Conservation (phyloP, 1,284 basidiomycete genomes). For the Rhodotorula sp. region DNA sequence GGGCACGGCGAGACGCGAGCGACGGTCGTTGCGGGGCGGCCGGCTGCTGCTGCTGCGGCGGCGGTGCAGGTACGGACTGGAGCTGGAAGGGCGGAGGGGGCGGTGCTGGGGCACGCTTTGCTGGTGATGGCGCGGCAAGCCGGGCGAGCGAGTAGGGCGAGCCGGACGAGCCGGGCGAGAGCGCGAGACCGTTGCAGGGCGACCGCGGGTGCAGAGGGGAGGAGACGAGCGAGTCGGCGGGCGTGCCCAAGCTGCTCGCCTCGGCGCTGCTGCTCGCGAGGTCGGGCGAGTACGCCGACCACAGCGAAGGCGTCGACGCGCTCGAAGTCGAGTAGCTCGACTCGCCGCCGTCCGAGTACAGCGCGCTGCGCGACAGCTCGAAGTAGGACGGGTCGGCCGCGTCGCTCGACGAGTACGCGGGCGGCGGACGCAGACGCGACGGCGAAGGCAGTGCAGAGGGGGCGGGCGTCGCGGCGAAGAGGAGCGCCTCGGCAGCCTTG, state of each 20-base stretch:
- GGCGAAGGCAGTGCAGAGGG: slow-evolving; percentile 5
- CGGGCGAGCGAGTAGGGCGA: too few relatives aligned
- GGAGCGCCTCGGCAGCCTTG: slow-evolving; percentile 6
- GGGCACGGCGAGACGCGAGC: too few relatives aligned
- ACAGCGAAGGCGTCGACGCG: slow-evolving; percentile 12
- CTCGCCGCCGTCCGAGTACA: slow-evolving; percentile 16
- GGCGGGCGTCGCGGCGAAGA: slow-evolving; percentile 8
- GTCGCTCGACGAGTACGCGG: neutral
- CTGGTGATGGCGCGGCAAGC: too few relatives aligned
- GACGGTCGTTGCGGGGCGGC: too few relatives aligned
- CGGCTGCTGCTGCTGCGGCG: too few relatives aligned
- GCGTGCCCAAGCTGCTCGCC: neutral
- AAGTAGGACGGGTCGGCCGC: slow-evolving; percentile 23
- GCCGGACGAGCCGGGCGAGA: neutral
- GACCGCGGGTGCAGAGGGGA: neutral
- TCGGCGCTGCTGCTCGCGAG: neutral
- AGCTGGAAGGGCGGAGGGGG: too few relatives aligned
- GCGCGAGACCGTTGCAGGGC: neutral
- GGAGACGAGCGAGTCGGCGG: neutral
- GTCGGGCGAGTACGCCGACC: neutral
- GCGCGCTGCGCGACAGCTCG: slow-evolving; percentile 2
- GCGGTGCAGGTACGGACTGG: too few relatives aligned
- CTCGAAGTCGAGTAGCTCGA: slow-evolving; percentile 3
- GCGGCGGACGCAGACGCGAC: neutral
- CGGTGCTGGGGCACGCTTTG: too few relatives aligned